Base-by-base conservation (phyloP, 352 stramenopile genomes). In the Globisporangium spinosum region DNA sequence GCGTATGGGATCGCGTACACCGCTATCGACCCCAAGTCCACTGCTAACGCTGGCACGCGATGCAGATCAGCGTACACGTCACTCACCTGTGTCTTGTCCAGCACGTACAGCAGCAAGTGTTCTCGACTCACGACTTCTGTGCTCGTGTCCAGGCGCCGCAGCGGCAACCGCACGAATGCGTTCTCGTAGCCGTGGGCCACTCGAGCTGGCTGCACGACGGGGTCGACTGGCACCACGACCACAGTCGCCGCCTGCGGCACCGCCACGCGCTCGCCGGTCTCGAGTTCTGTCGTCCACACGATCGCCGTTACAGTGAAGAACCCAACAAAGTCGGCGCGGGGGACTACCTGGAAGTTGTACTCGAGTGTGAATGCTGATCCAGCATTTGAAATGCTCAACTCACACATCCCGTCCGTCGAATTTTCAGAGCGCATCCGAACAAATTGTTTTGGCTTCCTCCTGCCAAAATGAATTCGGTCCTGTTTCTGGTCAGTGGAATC, bases 171-270 rank as follows among this genome's bases (percentile, higher is more conserved):
- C 38, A 45, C 38, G 38, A 45, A 45, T 2, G 38, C 38, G 13
- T 45, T 45, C 4, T 45, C 38, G 3, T 45, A 13, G 2, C 38
- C 38, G 12, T 45, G 38, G 12, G 15, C 38, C 38, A 45, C 38
- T 45, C 38, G 38, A 17, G 38, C 20, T 3, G 38, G 38, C 12
- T 20, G 38, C 38, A 45, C 38, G 38, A 45, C 38, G 13, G 38
- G 38, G 38, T 45, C 38, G 38, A 45, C 13, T 45, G 38, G 38
- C 13, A 45, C 38, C 38, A 45, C 38, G 38, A 45, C 38, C 1
- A 81, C 58, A 1, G 77, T 78, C 2, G 66, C 45, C 7, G 69
- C 34, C 0, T 77, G 65, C 0, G 38, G 20, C 38, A 45, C 38
- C 13, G 38, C 38, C 38, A 20, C 38, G 10, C 38, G 38, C 38